These are phyloP conservation scores for Solanum hybrid DNA, from an alignment of 305 asterid species.

Conservation along the genomic window DNA sequence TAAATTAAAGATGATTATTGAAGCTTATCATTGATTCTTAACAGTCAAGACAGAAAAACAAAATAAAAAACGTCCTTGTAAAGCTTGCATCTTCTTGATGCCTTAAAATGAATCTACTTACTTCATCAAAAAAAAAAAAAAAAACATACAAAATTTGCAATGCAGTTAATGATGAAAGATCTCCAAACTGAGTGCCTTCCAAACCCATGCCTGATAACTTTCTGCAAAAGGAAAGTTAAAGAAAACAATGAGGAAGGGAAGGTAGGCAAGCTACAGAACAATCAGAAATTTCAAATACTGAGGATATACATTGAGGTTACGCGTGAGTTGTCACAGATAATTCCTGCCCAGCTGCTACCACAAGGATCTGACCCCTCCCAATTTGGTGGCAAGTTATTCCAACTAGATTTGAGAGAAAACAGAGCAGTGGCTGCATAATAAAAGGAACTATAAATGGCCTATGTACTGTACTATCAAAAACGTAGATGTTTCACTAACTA, in stretches of 20 bases:
- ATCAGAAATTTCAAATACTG: not conserved
- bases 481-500: not conserved
- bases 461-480: not conserved
- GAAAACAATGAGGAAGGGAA: not conserved
- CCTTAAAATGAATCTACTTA: too few species aligned
- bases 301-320: conserved; percentile 60
- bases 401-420: conserved; percentile 46
- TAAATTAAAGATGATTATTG: not conserved
- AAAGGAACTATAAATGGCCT: not conserved
- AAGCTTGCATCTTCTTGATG: too few species aligned
- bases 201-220: conserved; percentile 46
- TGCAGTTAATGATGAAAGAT: conserved; percentile 47
- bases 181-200: conserved; percentile 50
- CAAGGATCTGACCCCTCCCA: conserved; percentile 86
- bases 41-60: conserved; percentile 1
- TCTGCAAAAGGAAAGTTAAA: conserved; percentile 30
- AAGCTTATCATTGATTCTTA: not conserved
- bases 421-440: conserved; percentile 54
- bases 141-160: conserved; percentile 43
- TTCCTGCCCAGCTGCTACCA: conserved; percentile 64
- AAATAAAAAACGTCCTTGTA: not conserved
- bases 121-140: not conserved
- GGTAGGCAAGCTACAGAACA: not conserved
- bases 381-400: conserved; percentile 74
- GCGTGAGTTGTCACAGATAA: conserved; percentile 43